These are phyloP conservation scores for Pisolithus microcarpus DNA, from an alignment of 768 basidiomycete species.

Conservation along the genomic window DNA sequence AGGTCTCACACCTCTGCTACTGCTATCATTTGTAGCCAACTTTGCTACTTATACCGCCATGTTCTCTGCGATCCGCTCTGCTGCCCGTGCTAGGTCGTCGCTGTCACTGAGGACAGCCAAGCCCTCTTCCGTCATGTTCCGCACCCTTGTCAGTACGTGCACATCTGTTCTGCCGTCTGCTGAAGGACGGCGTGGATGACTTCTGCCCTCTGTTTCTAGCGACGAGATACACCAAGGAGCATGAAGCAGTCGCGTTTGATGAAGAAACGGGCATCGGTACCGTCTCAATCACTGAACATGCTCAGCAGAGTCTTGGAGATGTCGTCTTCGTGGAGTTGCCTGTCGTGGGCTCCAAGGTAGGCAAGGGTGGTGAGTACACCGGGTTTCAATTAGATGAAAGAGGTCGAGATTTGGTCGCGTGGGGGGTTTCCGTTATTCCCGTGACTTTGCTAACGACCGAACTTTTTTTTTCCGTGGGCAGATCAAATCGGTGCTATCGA, in stretches of 20 bases:
- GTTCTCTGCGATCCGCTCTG: constrained; percentile 1
- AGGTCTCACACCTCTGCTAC: constrained; percentile 7
- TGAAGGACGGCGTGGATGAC: not conserved
- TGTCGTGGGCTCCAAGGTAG: constrained; percentile 48
- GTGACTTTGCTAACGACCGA: not conserved
- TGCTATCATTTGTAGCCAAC: not conserved
- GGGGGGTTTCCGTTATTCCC: too few relatives aligned
- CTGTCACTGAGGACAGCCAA: not conserved
- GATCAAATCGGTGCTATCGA: constrained; percentile 89
- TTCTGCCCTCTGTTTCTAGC: constrained; percentile 33
- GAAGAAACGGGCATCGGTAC: constrained; percentile 68
- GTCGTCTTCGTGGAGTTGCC: constrained; percentile 97
- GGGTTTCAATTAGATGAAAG: not conserved
- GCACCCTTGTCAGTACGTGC: constrained; percentile 7
- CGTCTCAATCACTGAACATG: constrained; percentile 85
- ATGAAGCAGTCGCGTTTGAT: constrained; percentile 82
- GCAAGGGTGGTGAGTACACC: constrained; percentile 61
- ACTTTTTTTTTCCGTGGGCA: constrained; percentile 23
- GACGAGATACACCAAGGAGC: constrained; percentile 77
- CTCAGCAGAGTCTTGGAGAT: constrained; percentile 87
- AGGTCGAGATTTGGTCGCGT: not conserved
- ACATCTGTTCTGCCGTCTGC: not conserved
- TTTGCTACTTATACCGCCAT: not conserved
- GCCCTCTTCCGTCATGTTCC: not conserved
- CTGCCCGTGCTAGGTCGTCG: constrained; percentile 1